phyloP scores from a whole-genome alignment of 352 stramenopile species.

The Globisporangium parvum region DNA sequence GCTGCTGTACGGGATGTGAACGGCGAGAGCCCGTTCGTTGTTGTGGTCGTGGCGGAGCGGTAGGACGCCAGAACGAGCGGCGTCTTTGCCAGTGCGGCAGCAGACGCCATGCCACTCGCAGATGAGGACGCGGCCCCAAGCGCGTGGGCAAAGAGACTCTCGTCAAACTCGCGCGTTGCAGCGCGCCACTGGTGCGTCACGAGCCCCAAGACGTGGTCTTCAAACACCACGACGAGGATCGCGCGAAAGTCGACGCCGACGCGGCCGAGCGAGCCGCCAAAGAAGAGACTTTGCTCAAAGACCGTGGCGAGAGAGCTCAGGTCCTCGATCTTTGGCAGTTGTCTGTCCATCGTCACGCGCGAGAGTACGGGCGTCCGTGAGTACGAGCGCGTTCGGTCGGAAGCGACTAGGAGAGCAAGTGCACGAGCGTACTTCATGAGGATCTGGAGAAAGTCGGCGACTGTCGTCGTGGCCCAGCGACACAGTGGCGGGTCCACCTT shows the following conservation, averaged over 20 bases:
- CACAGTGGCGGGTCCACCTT: conserved; percentile 80
- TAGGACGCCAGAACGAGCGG: conserved; percentile 71
- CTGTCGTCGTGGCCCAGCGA: conserved; percentile 72
- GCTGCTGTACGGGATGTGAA: background rate
- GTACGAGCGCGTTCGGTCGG: background rate
- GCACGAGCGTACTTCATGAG: conserved; percentile 54
- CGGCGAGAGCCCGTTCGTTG: conserved; percentile 5
- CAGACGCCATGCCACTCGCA: background rate
- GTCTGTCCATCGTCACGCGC: conserved; percentile 25
- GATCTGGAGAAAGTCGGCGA: conserved; percentile 76
- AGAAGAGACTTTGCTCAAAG: conserved; percentile 83
- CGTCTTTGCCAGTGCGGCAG: conserved; percentile 31
- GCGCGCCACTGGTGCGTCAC: conserved; percentile 55
- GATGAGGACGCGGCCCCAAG: conserved; percentile 9
- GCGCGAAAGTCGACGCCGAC: conserved; percentile 81
- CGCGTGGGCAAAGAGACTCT: conserved; percentile 39
- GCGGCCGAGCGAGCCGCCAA: conserved; percentile 70
- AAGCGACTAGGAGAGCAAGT: background rate
- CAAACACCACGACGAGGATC: conserved; percentile 76
- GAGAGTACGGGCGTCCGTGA: background rate
- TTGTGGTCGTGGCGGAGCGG: conserved; percentile 22
- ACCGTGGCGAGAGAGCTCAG: conserved; percentile 77
- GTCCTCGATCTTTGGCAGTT: conserved; percentile 82
- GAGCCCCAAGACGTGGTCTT: conserved; percentile 67
- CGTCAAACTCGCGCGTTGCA: conserved; percentile 58